Evolutionary conservation across 352 stramenopile species (phyloP), one percentile per base, ranked within the genome.

Genomic region (Pythium grandisporangium): DNA sequence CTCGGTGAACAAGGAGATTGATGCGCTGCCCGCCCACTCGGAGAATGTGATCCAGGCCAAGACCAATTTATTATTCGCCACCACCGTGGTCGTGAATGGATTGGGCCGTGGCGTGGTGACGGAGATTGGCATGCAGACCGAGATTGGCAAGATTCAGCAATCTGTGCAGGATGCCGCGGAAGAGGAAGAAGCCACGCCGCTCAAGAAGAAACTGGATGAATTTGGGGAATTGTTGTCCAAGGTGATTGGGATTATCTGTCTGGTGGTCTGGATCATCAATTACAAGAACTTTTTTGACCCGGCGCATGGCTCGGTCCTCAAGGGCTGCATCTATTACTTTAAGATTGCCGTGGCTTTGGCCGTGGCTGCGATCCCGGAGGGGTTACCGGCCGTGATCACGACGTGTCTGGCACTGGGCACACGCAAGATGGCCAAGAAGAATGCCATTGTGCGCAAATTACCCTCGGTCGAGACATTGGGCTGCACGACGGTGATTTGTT

Each of bases 281-380:
- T 97, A 98, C 63, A 96, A 96, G 53, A 97, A 98, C 62, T 98
- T 99, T 54, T 93, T 93, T 34, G 80, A 93, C 52, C 82, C 80
- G 4, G 76, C 78, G 20, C 70, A 93, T 55, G 81, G 81, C 20
- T 87, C 80, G 20, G 69, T 95, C 17, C 74, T 98, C 50, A 96
- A 98, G 68, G 96, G 95, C 16, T 96, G 92, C 48, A 91, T 99
- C 43, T 98, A 99, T 73, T 99, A 99, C 79, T 97, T 98, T 44
- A 99, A 99, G 68, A 97, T 99, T 24, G 96, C 96, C 1, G 95
- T 99, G 11, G 96, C 95, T 1, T 73, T 99, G 20, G 97, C 95
- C 17, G 97, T 99, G 0, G 97, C 97, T 1, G 96, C 96, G 4
- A 99, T 99, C 49, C 97, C 97, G 4, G 96, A 99, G 71, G 96